Base-by-base conservation (phyloP, 192 early-diverging fungal species). In the Funneliformis mosseae region DNA sequence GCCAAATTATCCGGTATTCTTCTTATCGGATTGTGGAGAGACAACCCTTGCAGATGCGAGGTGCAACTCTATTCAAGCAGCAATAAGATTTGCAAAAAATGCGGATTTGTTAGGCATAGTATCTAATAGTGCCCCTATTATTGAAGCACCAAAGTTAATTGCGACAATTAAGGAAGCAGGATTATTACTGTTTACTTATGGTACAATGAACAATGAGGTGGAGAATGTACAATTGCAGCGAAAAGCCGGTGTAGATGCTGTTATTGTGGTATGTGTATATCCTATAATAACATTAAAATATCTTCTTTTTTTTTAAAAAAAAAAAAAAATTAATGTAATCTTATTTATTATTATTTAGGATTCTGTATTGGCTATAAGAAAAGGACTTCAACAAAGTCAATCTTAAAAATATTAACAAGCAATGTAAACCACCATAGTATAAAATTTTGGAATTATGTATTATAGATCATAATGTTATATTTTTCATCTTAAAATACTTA, bases 1-100 rank as follows among this genome's bases (percentile, higher is more conserved):
- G 77, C 92, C 91, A 63, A 91, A 90, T 74, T 94, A 94, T 80
- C 96, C 96, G 2, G 92, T 97, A n/a, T 94, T 97, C 82, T 94
- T 97, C 85, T 87, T 98, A 76, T 96, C 96, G 0, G 94, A 96
- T 73, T 95, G 90, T 41, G 96, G 96, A 38, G 91, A 90, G 33
- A 82, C 88, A 3, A 86, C 83, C 8, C 92, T 94, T 85, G 92
- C 90, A 4, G 96, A 98, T 80, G 85, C 85, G 60, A 89, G 97
- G 14, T 93, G 91, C 80, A 96, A 96, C 82, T 93, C 93, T 25
- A 85, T 97, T 27, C 90, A 92, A 41, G 89, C 88, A 2, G 96
- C 97, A 0, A 91, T 96, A 55, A 84, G 90, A 18, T 92, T 97
- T 81, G 95, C 94, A 73, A 90, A 91, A 28, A 88, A 88, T 59